These are phyloP conservation scores for Marasmius oreades DNA, from an alignment of 1,284 basidiomycete species.

Conservation along the genomic window DNA sequence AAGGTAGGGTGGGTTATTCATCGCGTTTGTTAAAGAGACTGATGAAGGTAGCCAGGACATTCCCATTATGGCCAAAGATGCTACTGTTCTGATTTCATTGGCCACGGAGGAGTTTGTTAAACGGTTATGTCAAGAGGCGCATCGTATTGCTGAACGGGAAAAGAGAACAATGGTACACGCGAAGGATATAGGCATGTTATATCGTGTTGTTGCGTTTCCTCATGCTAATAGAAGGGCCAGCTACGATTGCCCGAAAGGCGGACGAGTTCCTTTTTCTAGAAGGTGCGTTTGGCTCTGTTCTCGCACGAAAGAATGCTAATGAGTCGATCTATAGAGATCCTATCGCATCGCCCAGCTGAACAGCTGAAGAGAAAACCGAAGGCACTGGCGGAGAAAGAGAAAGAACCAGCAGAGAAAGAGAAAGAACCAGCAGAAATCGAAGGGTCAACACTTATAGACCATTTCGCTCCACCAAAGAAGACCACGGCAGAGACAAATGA, in stretches of 20 bases:
- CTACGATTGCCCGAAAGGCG: conserved; percentile 54
- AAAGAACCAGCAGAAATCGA: not conserved
- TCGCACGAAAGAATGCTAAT: not conserved
- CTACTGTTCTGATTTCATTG: conserved; percentile 66
- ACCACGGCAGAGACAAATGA: not conserved
- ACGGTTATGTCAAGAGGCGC: conserved; percentile 55
- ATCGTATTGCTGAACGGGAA: conserved; percentile 59
- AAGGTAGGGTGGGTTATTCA: conserved; percentile 39
- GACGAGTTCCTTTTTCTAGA: conserved; percentile 77
- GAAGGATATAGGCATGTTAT: conserved; percentile 62
- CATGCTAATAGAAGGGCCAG: conserved; percentile 31
- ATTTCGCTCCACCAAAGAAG: conserved; percentile 4
- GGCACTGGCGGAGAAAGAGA: conserved; percentile 6
- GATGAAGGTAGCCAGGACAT: conserved; percentile 49
- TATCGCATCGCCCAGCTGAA: conserved; percentile 2
- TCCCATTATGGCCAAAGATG: conserved; percentile 68
- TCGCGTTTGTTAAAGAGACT: not conserved
- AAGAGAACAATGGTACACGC: conserved; percentile 65
- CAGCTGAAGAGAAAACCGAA: conserved; percentile 13
- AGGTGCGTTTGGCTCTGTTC: conserved; percentile 28
- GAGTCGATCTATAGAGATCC: conserved; percentile 9
- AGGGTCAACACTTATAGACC: conserved; percentile 9
- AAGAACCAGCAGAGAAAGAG: not conserved
- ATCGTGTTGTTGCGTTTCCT: not conserved
- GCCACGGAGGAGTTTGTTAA: conserved; percentile 79